Base-by-base conservation (phyloP, 2,329 filamentous ascomycete genomes). In the Cryphonectria parasitica region DNA sequence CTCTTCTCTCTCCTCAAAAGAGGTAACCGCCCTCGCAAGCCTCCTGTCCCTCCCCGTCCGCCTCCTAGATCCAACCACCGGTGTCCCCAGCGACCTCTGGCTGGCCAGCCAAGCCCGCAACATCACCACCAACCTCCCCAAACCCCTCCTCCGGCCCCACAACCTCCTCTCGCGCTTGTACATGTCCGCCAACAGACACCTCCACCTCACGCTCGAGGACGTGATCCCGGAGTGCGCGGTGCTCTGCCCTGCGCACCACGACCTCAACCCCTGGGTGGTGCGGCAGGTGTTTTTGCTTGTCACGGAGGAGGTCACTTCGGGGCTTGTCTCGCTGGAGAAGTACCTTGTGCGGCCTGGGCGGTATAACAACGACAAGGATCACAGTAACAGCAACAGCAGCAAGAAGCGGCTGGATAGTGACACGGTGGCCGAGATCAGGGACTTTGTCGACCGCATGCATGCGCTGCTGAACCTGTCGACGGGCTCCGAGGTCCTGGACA, bases 231-330 rank as follows among this genome's bases (percentile, higher is more conserved):
- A 74, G 68, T 73, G 75, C 13, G 74, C 75, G 19, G 67, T 72
- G 13, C 72, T 77, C 31, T 77, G 76, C 70, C 45, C 31, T 25
- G 56, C 61, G 15, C 76, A 77, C 52, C 60, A 60, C 22, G 65
- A 64, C 25, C 69, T 78, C 22, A 73, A 76, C 61, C 76, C 76
- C 17, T 68, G 25, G 11, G 36, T 77, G 3, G 36, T 76, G 22
- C 82, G 81, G 60, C 78, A 79, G 25, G 74, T 86, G n/a, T 84
- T 84, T 75, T 64, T 80, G 25, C 77, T 83, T 7, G 64, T 87
- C 8, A 77, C 76, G 0, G 76, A 79, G 8, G 86, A 87, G 75
- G 78, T 80, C 39, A 84, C 80, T 0, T 74, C 74, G 7, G 78
- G 78, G 17, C 72, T 78, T 2, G 75, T 77, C 22, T 73, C 73